phyloP scores from a whole-genome alignment of 768 basidiomycete species.

The Leccinum uliginosum region DNA sequence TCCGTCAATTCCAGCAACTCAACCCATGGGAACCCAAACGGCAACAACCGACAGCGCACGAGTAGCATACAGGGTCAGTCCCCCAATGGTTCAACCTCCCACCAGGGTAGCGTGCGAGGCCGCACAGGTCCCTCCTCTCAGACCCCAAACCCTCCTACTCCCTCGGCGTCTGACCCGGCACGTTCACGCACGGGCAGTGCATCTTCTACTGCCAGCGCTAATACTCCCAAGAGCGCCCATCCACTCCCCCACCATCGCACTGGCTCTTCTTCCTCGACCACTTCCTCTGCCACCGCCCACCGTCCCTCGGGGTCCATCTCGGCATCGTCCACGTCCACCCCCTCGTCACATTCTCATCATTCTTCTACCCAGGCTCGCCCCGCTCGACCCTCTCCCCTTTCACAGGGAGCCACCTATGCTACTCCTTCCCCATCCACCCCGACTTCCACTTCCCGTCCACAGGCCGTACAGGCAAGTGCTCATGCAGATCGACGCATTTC shows the following conservation, averaged over 20 bases:
- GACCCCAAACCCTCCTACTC: constrained; percentile 26
- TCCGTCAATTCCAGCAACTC: constrained; percentile 66
- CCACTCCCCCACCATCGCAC: constrained; percentile 30
- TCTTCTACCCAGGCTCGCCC: constrained; percentile 28
- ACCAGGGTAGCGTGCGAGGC: constrained; percentile 32
- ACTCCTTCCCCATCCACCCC: constrained; percentile 13
- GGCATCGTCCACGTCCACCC: constrained; percentile 26
- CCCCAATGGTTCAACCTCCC: constrained; percentile 31
- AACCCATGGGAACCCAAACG: constrained; percentile 25
- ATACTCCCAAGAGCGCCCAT: constrained; percentile 16
- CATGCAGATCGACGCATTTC: constrained; percentile 74
- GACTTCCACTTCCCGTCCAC: constrained; percentile 17
- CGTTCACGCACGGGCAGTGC: constrained; percentile 30
- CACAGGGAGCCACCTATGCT: constrained; percentile 28
- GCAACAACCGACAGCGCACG: constrained; percentile 53
- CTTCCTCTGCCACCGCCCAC: constrained; percentile 18
- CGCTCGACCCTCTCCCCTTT: constrained; percentile 30
- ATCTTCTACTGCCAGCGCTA: constrained; percentile 21
- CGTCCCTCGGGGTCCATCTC: constrained; percentile 26
- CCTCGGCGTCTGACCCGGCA: constrained; percentile 18
- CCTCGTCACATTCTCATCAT: constrained; percentile 28
- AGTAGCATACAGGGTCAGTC: constrained; percentile 73
- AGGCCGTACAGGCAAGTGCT: constrained; percentile 40
- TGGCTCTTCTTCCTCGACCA: constrained; percentile 26
- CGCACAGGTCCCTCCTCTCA: constrained; percentile 34